Evolutionary conservation across 352 stramenopile genomes (phyloP).

Genomic region (Phytophthora sojae): DNA sequence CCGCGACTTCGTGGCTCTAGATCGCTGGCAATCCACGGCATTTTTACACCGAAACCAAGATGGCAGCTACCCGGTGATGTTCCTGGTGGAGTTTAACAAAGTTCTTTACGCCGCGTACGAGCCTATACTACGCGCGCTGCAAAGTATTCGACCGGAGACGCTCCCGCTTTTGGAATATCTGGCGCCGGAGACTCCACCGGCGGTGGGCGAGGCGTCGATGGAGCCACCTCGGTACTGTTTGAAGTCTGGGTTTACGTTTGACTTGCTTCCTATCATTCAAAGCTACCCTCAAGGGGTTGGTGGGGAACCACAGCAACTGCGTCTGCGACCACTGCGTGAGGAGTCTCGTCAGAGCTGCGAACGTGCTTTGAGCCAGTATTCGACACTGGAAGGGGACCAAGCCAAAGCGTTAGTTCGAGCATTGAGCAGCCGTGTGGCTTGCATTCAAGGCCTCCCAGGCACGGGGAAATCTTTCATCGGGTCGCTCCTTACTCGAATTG

Average conservation of each 20-base stretch:
- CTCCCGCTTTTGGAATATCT: conserved; percentile 55
- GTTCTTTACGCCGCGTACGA: conserved; percentile 61
- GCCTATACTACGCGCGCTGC: conserved; percentile 54
- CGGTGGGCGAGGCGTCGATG: conserved; percentile 21
- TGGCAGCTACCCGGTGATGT: conserved; percentile 24
- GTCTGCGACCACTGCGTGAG: conserved; percentile 23
- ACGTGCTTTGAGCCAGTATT: conserved; percentile 32
- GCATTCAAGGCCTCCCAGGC: conserved; percentile 84
- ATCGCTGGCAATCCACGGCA: conserved; percentile 21
- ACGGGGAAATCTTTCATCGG: conserved; percentile 90
- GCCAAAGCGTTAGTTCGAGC: conserved; percentile 73
- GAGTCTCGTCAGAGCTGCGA: conserved; percentile 29
- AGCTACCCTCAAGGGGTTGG: no score
- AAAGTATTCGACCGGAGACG: conserved; percentile 30
- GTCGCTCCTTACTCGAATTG: conserved; percentile 72
- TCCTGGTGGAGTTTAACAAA: conserved; percentile 61
- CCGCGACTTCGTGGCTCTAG: conserved; percentile 33
- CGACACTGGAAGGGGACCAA: conserved; percentile 62
- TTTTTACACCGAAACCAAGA: neutral
- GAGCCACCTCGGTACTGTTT: conserved; percentile 44
- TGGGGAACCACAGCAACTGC: conserved; percentile 10
- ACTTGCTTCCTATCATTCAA: conserved; percentile 22
- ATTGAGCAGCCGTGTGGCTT: conserved; percentile 72
- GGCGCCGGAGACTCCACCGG: conserved; percentile 21
- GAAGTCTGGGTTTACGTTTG: conserved; percentile 31